These are phyloP conservation scores for Erigeron philadelphicus DNA, from an alignment of 140 eudicot genomes.

Conservation along the genomic window DNA sequence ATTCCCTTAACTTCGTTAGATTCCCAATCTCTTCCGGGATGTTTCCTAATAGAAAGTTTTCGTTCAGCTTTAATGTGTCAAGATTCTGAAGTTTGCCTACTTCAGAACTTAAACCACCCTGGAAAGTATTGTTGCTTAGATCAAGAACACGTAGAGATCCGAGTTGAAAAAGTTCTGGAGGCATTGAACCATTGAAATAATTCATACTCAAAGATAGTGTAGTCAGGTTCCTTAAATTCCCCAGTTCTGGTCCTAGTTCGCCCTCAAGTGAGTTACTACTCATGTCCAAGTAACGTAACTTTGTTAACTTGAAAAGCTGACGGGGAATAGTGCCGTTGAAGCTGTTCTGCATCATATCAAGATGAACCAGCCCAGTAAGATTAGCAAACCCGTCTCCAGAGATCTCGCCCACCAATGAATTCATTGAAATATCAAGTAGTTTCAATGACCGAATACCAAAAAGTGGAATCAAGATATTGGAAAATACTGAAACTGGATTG, in stretches of 20 bases:
- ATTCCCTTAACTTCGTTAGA: slow-evolving; percentile 32
- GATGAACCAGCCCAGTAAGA: slow-evolving; percentile 43
- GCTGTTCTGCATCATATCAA: slow-evolving; percentile 42
- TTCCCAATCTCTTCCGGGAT: slow-evolving; percentile 43
- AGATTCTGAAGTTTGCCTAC: slow-evolving; percentile 37
- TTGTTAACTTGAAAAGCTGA: slow-evolving; percentile 29
- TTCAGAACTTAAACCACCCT: slow-evolving; percentile 32
- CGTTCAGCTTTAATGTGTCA: slow-evolving; percentile 36
- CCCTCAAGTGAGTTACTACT: slow-evolving; percentile 41
- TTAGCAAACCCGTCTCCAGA: slow-evolving; percentile 39
- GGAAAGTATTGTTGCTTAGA: slow-evolving; percentile 37
- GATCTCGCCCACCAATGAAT: slow-evolving; percentile 36
- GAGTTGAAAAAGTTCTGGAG: slow-evolving; percentile 31
- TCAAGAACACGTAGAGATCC: slow-evolving; percentile 38
- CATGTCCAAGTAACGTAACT: slow-evolving; percentile 41
- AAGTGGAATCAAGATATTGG: slow-evolving; percentile 34
- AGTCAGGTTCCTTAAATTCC: slow-evolving; percentile 28
- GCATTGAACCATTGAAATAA: slow-evolving; percentile 37
- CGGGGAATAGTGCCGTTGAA: slow-evolving; percentile 44
- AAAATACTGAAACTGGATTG: slow-evolving; percentile 8
- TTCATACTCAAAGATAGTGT: slow-evolving; percentile 33
- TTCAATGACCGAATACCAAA: slow-evolving; percentile 28
- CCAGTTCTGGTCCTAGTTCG: slow-evolving; percentile 28
- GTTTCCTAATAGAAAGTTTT: slow-evolving; percentile 35
- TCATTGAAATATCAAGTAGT: slow-evolving; percentile 42